A percentile compares a stretch with the other conserved stretches of the same genome.
phyloP scores from a whole-genome alignment of 148 eudicot genomes.

The Talinum fruticosum region DNA sequence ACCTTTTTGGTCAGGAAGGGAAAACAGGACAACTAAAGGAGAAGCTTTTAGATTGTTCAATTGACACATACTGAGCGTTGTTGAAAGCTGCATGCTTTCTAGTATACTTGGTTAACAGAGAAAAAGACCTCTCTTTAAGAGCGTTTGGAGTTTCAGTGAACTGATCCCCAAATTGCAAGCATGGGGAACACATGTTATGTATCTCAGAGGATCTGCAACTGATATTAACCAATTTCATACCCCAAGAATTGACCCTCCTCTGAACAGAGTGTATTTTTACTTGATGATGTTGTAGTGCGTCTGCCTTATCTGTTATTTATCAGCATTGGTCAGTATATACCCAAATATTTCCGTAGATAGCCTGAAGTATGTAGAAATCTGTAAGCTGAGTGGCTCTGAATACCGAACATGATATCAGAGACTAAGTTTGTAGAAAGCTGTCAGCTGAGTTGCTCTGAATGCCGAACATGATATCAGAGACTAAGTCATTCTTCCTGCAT shows the following conservation, averaged over 20 bases:
- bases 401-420: not conserved
- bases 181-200: not conserved
- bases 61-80: not conserved
- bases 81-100: not conserved
- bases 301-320: not conserved
- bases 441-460: not conserved
- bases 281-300: not conserved
- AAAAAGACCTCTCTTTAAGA: not conserved
- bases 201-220: not conserved
- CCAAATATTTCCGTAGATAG: too few species aligned
- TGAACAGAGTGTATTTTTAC: not conserved
- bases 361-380: not conserved
- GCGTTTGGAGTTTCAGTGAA: not conserved
- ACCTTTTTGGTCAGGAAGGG: not conserved
- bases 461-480: not conserved
- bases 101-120: too few species aligned
- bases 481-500: not conserved
- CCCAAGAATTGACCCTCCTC: not conserved
- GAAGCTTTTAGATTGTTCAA: not conserved
- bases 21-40: not conserved
- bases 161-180: not conserved
- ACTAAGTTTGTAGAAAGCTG: not conserved
- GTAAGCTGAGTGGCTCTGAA: not conserved
- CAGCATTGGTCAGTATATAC: not conserved
- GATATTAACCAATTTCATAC: not conserved